Evolutionary conservation across 2,329 filamentous ascomycete species (phyloP), one percentile per base, ranked within the genome.

Genomic region (Aspergillus uvarum): DNA sequence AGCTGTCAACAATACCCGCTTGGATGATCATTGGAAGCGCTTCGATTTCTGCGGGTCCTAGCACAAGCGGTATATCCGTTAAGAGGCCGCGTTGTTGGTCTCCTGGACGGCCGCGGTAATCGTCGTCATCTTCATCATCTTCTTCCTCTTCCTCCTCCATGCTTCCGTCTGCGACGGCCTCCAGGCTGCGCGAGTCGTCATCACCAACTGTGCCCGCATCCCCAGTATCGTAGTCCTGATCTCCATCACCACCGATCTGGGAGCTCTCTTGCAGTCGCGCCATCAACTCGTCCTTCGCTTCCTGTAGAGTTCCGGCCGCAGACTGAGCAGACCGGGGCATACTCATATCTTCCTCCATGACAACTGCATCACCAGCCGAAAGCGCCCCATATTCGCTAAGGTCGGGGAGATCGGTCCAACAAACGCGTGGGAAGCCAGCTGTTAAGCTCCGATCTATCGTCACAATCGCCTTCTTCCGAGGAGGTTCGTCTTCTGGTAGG

Each of bases 1-100:
- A 89, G 61, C 90, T 90, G 60, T 96, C 91, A 22, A 96, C 87
- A 56, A 98, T 96, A 63, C 93, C 96, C 14, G 91, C 93, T 80
- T 97, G 96, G 69, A 98, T 89, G 61, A 97, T 96, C 93, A 97
- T 96, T 58, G 96, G 94, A 56, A 98, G 80, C 5, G 95, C 93
- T 76, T 98, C 94, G 56, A 97, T 97, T 76, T 98, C 94, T 58
- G 92, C 93, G 0, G 94, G 94, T 48, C 96, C 93, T 31, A 98
- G 82, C 42, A 97, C 96, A 66, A 98, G 90, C 31, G 94, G 94
- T 12, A 98, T 92, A 73, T 98, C 94, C 0, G 94, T 97, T 58
- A 98, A 80, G 14, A 98, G 80, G 12, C 94, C 94, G 19, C 91
- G 89, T 71, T 83, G 79, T 62, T 83, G 79, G 63, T 83, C 80